A percentile compares a stretch with the other conserved stretches of the same genome.
Evolutionary conservation across 441 rosid species (phyloP).

Genomic region (Croton laevigatus): DNA sequence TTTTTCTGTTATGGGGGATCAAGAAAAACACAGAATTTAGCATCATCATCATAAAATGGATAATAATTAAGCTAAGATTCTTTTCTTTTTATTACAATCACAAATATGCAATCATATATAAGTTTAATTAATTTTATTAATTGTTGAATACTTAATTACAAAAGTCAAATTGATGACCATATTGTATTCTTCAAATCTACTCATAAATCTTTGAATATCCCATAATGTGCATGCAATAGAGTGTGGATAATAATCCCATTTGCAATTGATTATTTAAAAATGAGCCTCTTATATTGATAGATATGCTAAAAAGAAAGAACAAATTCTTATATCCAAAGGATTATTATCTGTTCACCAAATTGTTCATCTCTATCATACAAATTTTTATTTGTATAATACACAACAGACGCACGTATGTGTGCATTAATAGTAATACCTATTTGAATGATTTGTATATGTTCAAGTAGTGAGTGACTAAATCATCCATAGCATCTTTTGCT

Average conservation of each 20-base stretch:
- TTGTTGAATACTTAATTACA: no score
- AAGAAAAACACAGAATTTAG: background rate
- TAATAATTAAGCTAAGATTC: background rate
- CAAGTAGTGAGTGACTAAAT: conserved; percentile 2
- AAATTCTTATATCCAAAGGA: conserved; percentile 13
- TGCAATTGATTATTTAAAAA: background rate
- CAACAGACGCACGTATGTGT: no score
- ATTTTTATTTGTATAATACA: background rate
- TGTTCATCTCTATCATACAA: conserved; percentile 1
- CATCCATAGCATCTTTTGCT: background rate
- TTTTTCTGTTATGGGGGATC: background rate
- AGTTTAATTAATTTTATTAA: no score
- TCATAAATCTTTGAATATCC: background rate
- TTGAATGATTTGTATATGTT: conserved; percentile 2
- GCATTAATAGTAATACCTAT: background rate
- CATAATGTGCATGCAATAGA: background rate
- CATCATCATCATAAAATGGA: background rate
- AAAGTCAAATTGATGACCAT: background rate
- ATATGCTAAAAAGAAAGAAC: conserved; percentile 15
- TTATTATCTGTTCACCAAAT: background rate
- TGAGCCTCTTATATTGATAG: background rate
- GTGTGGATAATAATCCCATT: background rate
- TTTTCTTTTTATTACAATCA: background rate
- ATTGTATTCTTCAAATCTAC: background rate
- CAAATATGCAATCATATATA: no score